Evolutionary conservation across 352 stramenopile genomes (phyloP).

Genomic region (Thraustochytrium sp.): DNA sequence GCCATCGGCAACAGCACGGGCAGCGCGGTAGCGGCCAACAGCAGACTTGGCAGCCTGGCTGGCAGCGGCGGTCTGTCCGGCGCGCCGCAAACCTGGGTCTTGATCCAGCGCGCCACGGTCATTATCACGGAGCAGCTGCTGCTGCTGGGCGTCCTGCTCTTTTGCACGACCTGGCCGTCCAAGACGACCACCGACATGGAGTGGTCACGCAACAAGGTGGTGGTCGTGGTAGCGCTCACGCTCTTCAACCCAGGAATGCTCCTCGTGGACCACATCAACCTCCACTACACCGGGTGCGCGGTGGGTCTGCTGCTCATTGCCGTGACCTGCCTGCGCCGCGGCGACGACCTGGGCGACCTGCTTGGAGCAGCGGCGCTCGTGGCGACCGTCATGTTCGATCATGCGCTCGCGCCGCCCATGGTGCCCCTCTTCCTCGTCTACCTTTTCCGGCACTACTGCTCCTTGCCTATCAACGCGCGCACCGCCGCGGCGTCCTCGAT

Average conservation of each 20-base stretch:
- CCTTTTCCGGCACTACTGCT: slow-evolving; percentile 14
- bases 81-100: not conserved
- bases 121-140: slow-evolving; percentile 4
- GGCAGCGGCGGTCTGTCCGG: no score
- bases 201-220: slow-evolving; percentile 42
- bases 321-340: not conserved
- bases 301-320: slow-evolving; percentile 12
- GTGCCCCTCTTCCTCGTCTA: slow-evolving; percentile 18
- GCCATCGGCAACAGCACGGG: not conserved
- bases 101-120: not conserved
- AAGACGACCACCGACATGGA: slow-evolving; percentile 39
- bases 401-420: not conserved
- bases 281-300: slow-evolving; percentile 15
- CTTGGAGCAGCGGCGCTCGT: not conserved
- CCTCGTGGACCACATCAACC: slow-evolving; percentile 16
- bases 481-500: not conserved
- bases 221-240: slow-evolving; percentile 25
- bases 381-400: slow-evolving; percentile 22
- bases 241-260: slow-evolving; percentile 29
- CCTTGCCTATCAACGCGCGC: not conserved
- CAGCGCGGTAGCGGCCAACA: no score
- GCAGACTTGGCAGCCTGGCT: no score
- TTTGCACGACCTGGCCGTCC: slow-evolving; percentile 67
- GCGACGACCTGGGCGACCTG: slow-evolving; percentile 12
- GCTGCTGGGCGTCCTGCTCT: slow-evolving; percentile 47